These are phyloP conservation scores for Vigna reflexopilosa DNA, from an alignment of 306 rosid genomes.

Conservation along the genomic window DNA sequence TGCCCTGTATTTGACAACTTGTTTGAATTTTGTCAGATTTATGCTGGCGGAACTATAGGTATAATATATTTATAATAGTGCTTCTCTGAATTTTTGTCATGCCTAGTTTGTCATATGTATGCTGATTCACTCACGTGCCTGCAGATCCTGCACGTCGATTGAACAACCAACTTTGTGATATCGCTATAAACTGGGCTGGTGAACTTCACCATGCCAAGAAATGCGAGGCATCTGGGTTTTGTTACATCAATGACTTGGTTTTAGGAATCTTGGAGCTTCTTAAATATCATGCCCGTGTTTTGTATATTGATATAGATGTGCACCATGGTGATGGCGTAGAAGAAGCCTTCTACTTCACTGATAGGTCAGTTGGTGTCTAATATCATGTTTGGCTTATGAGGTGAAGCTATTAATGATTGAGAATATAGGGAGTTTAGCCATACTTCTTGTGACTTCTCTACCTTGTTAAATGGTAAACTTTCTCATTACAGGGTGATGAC, in stretches of 20 bases:
- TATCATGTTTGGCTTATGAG: slow-evolving; percentile 23
- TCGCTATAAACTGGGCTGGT: slow-evolving; percentile 99
- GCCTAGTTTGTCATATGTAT: slow-evolving; percentile 30
- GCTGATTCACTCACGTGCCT: slow-evolving; percentile 28
- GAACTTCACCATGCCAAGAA: slow-evolving; percentile 98
- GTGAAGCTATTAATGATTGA: slow-evolving; percentile 15
- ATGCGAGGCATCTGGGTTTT: slow-evolving; percentile 99
- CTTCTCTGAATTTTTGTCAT: slow-evolving; percentile 27
- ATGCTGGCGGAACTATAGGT: slow-evolving; percentile 99
- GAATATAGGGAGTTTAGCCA: not conserved
- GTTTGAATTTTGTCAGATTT: slow-evolving; percentile 97
- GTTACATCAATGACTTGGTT: slow-evolving; percentile 97
- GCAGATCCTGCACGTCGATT: slow-evolving; percentile 96
- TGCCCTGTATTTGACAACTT: slow-evolving; percentile 97
- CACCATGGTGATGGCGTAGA: slow-evolving; percentile 99
- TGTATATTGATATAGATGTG: slow-evolving; percentile 95
- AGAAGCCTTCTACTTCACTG: slow-evolving; percentile 98
- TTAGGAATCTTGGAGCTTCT: slow-evolving; percentile 97
- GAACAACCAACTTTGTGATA: slow-evolving; percentile 89
- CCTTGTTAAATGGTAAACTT: slow-evolving; percentile 42
- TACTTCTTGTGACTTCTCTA: slow-evolving; percentile 32
- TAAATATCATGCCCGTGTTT: slow-evolving; percentile 92
- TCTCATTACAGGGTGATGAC: slow-evolving; percentile 94
- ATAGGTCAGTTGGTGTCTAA: slow-evolving; percentile 62
- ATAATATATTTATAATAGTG: slow-evolving; percentile 28